These are phyloP conservation scores for Epichloe bromicola DNA, from an alignment of 2,329 filamentous ascomycete genomes.

Conservation along the genomic window DNA sequence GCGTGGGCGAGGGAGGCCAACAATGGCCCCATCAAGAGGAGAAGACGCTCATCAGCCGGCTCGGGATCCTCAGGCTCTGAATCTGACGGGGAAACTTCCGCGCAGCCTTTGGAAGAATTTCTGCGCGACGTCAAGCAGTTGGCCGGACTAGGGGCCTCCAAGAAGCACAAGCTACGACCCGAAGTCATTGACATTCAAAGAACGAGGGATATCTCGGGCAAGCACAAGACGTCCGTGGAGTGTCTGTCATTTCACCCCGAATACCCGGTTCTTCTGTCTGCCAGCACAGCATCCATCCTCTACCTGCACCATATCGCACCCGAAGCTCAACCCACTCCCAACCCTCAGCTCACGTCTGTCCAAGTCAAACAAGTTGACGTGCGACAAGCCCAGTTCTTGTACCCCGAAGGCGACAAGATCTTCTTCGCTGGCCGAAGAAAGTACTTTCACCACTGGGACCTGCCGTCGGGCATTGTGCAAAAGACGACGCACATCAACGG, in stretches of 20 bases:
- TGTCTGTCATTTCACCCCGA: constrained; percentile 82
- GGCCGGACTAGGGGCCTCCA: constrained; percentile 37
- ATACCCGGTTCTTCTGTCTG: constrained; percentile 79
- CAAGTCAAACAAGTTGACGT: constrained; percentile 79
- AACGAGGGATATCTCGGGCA: constrained; percentile 70
- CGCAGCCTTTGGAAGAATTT: constrained; percentile 66
- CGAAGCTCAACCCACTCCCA: constrained; percentile 60
- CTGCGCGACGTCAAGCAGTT: constrained; percentile 63
- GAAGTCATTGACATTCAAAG: constrained; percentile 86
- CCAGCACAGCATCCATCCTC: constrained; percentile 72
- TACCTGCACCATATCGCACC: constrained; percentile 82
- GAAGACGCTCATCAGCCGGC: constrained; percentile 36
- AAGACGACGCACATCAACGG: constrained; percentile 68
- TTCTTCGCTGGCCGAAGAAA: constrained; percentile 78
- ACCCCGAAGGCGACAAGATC: constrained; percentile 59
- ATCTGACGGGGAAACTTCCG: constrained; percentile 48
- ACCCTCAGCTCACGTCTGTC: constrained; percentile 81
- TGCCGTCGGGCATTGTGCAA: constrained; percentile 67
- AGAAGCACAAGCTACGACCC: constrained; percentile 62
- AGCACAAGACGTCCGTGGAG: constrained; percentile 66
- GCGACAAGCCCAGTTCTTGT: constrained; percentile 68
- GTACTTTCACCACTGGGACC: constrained; percentile 92
- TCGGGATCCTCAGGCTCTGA: constrained; percentile 38
- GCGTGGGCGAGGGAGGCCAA: constrained; percentile 44
- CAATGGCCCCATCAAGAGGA: constrained; percentile 36